Conservation (phyloP, 177 flowering plant species). For the Tripterygium wilfordii region DNA sequence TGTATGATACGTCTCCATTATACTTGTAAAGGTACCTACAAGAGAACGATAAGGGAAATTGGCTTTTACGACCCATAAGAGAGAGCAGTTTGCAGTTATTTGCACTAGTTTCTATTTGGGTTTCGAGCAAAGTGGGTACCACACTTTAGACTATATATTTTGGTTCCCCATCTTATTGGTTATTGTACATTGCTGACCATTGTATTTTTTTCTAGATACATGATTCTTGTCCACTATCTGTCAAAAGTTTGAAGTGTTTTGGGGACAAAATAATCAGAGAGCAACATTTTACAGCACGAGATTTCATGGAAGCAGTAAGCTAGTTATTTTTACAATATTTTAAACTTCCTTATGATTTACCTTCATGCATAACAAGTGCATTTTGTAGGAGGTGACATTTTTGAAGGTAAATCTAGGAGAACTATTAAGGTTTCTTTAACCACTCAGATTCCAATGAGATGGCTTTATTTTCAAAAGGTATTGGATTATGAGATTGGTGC, state of each 20-base stretch:
- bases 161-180: background rate
- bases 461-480: constrained; percentile 30
- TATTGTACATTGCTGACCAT: background rate
- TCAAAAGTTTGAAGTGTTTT: constrained; percentile 50
- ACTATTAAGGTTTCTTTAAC: background rate
- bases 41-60: constrained; percentile 16
- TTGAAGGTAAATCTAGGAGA: constrained; percentile 47
- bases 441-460: constrained; percentile 1
- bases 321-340: background rate
- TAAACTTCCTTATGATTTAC: background rate
- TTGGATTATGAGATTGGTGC: constrained; percentile 67
- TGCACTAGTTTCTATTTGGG: constrained; percentile 70
- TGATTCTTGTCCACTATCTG: constrained; percentile 42
- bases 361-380: background rate
- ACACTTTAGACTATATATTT: background rate
- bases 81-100: constrained; percentile 76
- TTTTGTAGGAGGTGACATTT: constrained; percentile 60
- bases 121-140: constrained; percentile 61
- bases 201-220: constrained; percentile 44
- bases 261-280: constrained; percentile 55
- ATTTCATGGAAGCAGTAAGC: constrained; percentile 70
- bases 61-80: constrained; percentile 62
- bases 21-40: constrained; percentile 15
- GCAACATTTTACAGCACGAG: constrained; percentile 65
- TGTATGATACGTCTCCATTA: background rate